Base-by-base conservation (phyloP, 768 basidiomycete genomes). In the Macrolepiota fuliginosa region DNA sequence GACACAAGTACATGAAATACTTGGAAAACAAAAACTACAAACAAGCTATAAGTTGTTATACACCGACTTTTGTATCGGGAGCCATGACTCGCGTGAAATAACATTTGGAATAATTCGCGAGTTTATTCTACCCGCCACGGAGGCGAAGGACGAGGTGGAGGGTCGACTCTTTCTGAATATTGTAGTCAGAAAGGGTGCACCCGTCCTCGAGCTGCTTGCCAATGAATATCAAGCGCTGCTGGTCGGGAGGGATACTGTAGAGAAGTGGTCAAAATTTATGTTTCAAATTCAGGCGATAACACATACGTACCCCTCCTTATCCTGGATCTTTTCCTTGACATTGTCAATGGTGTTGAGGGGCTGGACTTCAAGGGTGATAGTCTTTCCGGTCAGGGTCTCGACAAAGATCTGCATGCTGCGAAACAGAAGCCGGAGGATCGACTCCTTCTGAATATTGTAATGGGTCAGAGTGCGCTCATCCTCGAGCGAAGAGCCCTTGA, bases 191-290 rank as follows among this genome's bases (percentile, higher is more conserved):
- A 0, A 94, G 78, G 0, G 94, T 96, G 24, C 94, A 90, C n/a
- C 93, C 93, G 66, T 95, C 94, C 67, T 96, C 93, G 10, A 95
- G 78, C 72, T 96, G 94, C 77, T 96, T 95, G 36, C 93, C 94
- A 36, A 92, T 94, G 66, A 94, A 94, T 73, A 94, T 95, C 7
- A 95, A 80, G 49, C 92, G 89, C 69, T 95, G 92, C 70, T 93
- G 92, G 67, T 94, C 94, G 5, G 93, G 93, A 17, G 88, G 89
- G 25, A 90, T 89, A 0, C 71, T 68, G 42, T 12, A 22, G 13
- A 45, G 7, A 3, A 32, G 29, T 32, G 29, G 63, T 66, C 58
- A 47, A 24, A 45, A 47, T 58, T 4, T 58, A 47, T 35, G 54
- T 17, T 32, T 51, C n/a, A 12, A 10, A 15, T 24, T 11, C 12